A percentile compares a stretch with the other conserved stretches of the same genome.
These are phyloP conservation scores for Atkinsonella texensis DNA, from an alignment of 2,329 filamentous ascomycete genomes.

Conservation along the genomic window DNA sequence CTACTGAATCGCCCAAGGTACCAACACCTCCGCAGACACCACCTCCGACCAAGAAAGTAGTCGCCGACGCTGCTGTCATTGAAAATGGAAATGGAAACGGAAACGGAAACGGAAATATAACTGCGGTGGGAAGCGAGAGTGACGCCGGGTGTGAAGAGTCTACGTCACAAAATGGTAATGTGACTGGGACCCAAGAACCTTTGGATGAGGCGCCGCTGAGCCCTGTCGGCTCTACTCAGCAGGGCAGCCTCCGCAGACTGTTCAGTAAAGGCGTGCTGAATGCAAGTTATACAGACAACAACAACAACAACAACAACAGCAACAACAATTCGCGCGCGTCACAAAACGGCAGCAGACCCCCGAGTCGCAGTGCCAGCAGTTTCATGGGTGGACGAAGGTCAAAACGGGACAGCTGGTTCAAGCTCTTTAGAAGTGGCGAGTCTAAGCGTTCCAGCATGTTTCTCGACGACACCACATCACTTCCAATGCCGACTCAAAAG, in stretches of 20 bases:
- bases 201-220: constrained; percentile 40
- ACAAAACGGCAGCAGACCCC: constrained; percentile 30
- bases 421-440: constrained; percentile 33
- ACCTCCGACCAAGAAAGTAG: constrained; percentile 14
- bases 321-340: constrained; percentile 32
- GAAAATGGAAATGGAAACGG: not conserved
- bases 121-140: not conserved
- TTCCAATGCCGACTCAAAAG: constrained; percentile 19
- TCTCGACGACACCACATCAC: constrained; percentile 23
- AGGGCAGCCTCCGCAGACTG: constrained; percentile 44
- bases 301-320: too few relatives aligned
- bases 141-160: constrained; percentile 5
- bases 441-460: constrained; percentile 30
- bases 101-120: not conserved
- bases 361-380: constrained; percentile 38
- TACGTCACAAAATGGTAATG: constrained; percentile 24
- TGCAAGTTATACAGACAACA: constrained; percentile 38
- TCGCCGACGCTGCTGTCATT: constrained; percentile 2
- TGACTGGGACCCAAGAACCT: constrained; percentile 34
- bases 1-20: constrained; percentile 42
- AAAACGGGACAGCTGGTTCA: constrained; percentile 48
- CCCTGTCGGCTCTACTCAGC: constrained; percentile 38
- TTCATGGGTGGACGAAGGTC: constrained; percentile 40
- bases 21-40: constrained; percentile 30
- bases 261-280: constrained; percentile 45